Base-by-base conservation (phyloP, 2,329 filamentous ascomycete genomes). In the Aspergillus quadrilineatus region DNA sequence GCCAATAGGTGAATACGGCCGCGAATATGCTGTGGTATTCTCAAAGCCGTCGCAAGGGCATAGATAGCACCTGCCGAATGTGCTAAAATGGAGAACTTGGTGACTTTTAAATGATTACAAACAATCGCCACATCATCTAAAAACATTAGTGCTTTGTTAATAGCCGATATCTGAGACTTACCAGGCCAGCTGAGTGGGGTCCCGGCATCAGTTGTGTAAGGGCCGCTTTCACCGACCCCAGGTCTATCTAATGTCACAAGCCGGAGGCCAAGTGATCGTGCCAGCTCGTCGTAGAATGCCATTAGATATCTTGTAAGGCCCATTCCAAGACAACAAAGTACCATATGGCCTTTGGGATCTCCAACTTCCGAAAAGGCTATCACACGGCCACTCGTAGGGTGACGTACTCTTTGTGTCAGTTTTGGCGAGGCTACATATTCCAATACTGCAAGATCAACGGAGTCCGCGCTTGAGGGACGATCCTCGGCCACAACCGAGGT, bases 11-110 rank as follows among this genome's bases (percentile, higher is more conserved):
- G 94, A 54, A 99, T 94, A 52, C 91, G 88, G 17, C 94, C 94
- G 5, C 92, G 88, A 59, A 99, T 95, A 68, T 97, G 90, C 67
- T 97, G 92, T 4, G 94, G 94, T 84, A 99, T 96, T 44, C 94
- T 89, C 44, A 99, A 80, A 0, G 94, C 94, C 0, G 94, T 97
- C 0, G 94, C 94, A 15, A 99, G 83, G 1, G 94, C 94, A 69
- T 99, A 99, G 51, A 99, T 96, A n/a, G 94, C 93, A 14, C 94
- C 94, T 0, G 94, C 94, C 0, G 93, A 97, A 73, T 99, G 94
- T 1, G 94, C 94, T 1, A 99, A 82, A 17, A 99, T 89, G 6
- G 93, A 97, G 70, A 99, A 99, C 64, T 96, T 96, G 9, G 88
- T 94, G 61, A 99, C 95, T 65, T 91, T 92, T 44, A 99, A 81